A percentile compares a stretch with the other conserved stretches of the same genome.
phyloP scores from a whole-genome alignment of 768 basidiomycete species.

The Tubosaeta sp. region DNA sequence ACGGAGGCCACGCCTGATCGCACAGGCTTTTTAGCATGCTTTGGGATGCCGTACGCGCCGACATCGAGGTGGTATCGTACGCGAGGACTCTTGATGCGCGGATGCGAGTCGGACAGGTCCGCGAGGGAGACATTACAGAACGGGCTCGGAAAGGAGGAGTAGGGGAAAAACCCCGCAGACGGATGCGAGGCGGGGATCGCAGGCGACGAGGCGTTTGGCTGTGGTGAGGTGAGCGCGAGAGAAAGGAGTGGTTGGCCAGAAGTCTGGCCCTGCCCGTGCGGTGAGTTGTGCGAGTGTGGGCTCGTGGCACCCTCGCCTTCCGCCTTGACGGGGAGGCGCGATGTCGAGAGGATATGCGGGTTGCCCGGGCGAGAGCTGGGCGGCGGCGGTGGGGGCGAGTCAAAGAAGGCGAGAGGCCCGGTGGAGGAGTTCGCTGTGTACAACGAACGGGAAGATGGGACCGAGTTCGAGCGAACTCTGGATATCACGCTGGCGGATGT shows the following conservation, averaged over 20 bases:
- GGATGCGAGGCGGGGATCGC: constrained; percentile 28
- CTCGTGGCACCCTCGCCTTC: constrained; percentile 39
- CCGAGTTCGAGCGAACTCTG: constrained; percentile 43
- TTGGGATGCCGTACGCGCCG: constrained; percentile 85
- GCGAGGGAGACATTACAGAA: constrained; percentile 25
- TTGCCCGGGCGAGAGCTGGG: constrained; percentile 39
- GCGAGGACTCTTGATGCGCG: constrained; percentile 29
- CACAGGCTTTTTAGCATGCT: constrained; percentile 33
- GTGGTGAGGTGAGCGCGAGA: constrained; percentile 43
- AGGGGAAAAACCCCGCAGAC: constrained; percentile 34
- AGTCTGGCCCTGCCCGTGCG: constrained; percentile 34
- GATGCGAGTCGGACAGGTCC: constrained; percentile 26
- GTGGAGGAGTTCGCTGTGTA: constrained; percentile 34
- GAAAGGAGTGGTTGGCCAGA: constrained; percentile 34
- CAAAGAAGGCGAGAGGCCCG: constrained; percentile 38
- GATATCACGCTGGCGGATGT: constrained; percentile 30
- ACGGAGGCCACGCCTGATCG: constrained; percentile 28
- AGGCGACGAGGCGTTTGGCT: constrained; percentile 31
- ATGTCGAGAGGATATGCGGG: constrained; percentile 35
- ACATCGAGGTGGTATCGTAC: constrained; percentile 57
- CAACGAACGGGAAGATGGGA: constrained; percentile 38
- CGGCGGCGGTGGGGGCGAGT: constrained; percentile 35
- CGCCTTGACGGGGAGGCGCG: constrained; percentile 44
- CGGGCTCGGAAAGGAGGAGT: constrained; percentile 31
- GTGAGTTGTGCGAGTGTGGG: constrained; percentile 29